A percentile compares a stretch with the other conserved stretches of the same genome.
phyloP scores from a whole-genome alignment of 495 filamentous ascomycete genomes.

The Pyrenopolyporus hunteri region DNA sequence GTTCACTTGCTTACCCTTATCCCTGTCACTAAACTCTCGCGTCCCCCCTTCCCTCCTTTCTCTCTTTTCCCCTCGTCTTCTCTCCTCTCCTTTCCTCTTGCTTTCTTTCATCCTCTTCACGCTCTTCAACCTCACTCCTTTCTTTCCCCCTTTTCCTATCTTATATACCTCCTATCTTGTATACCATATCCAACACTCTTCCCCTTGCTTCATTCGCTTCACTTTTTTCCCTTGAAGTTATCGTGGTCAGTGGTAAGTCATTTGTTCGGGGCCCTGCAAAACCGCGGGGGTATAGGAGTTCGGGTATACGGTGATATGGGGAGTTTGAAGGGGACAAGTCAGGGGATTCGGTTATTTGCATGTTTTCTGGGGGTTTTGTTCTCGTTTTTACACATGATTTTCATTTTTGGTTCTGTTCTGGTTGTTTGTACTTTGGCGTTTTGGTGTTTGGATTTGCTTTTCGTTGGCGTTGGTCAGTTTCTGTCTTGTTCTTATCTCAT shows the following conservation, averaged over 20 bases:
- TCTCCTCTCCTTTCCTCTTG: neutral
- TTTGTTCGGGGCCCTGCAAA: constrained; percentile 22
- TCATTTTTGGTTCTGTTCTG: neutral
- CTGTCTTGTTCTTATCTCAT: neutral
- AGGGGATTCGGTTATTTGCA: neutral
- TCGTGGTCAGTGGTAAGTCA: neutral
- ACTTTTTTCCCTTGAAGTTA: neutral
- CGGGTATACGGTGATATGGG: neutral
- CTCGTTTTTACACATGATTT: neutral
- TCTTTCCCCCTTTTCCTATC: neutral
- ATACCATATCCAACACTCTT: neutral
- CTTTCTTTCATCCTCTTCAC: neutral
- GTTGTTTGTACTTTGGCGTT: neutral
- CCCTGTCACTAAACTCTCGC: neutral
- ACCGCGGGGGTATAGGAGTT: constrained; percentile 7
- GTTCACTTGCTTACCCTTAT: neutral
- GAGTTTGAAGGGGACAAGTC: neutral
- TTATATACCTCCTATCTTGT: neutral
- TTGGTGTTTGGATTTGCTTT: constrained; percentile 9
- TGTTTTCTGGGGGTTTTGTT: neutral
- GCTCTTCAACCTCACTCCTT: neutral
- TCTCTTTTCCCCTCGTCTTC: neutral
- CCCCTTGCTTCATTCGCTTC: neutral
- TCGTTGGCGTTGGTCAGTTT: neutral
- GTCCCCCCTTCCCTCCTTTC: neutral